Evolutionary conservation across 352 stramenopile species (phyloP).

Genomic region (Phytophthora pseudosyringae): DNA sequence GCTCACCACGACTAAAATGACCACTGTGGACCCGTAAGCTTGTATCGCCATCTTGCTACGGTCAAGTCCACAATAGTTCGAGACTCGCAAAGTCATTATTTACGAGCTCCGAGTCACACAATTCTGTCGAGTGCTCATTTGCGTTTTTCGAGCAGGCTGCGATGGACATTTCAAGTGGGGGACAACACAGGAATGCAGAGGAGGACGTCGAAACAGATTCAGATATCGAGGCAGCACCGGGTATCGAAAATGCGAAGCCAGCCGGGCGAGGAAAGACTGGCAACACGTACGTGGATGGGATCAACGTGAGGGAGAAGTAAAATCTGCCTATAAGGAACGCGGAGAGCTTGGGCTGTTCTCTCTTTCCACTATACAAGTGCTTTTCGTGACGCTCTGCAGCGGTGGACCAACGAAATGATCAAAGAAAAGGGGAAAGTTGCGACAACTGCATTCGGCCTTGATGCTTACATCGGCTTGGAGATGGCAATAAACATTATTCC

Average conservation of each 20-base stretch:
- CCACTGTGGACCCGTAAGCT: background rate
- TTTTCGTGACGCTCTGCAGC: conserved; percentile 1
- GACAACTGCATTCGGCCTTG: conserved; percentile 1
- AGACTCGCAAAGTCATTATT: background rate
- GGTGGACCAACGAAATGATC: conserved; percentile 14
- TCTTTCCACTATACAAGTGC: conserved; percentile 3
- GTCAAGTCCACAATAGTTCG: conserved; percentile 11
- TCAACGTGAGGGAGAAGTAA: conserved; percentile 9
- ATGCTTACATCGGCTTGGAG: conserved; percentile 19
- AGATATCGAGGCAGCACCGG: background rate
- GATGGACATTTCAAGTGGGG: conserved; percentile 16
- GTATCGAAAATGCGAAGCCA: background rate
- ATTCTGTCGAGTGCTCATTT: conserved; percentile 2
- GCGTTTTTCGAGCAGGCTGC: background rate
- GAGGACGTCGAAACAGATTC: background rate
- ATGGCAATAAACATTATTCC: conserved; percentile 11
- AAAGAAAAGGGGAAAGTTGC: background rate
- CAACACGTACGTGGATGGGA: conserved; percentile 1
- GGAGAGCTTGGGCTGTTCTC: conserved; percentile 12
- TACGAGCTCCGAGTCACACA: background rate
- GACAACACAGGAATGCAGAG: no score
- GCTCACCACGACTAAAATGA: conserved; percentile 4
- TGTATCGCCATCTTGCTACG: background rate
- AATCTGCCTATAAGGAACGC: conserved; percentile 8
- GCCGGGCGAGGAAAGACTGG: background rate